Conservation (phyloP, 371 early-diverging fungal genomes). For the Mucor racemosus region DNA sequence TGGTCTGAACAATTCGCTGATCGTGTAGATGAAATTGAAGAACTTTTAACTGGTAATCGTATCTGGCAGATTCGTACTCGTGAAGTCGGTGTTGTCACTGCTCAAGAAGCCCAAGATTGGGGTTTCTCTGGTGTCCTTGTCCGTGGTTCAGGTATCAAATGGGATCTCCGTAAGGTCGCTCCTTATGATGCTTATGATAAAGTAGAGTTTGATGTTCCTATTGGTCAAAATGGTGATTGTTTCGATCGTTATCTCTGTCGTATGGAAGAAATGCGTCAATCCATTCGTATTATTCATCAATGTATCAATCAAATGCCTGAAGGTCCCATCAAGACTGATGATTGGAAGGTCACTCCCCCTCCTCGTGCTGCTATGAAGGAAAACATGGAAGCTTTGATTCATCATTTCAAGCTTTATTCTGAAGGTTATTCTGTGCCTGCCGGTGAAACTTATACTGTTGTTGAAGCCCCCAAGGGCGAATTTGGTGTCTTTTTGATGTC, state of each 20-base stretch:
- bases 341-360: constrained; percentile 94
- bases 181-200: constrained; percentile 97
- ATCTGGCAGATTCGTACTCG: constrained; percentile 94
- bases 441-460: constrained; percentile 95
- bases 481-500: constrained; percentile 92
- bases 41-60: constrained; percentile 90
- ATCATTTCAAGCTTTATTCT: constrained; percentile 97
- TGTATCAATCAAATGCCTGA: constrained; percentile 95
- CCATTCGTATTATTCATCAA: constrained; percentile 92
- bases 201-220: constrained; percentile 95
- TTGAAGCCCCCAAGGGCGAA: constrained; percentile 98
- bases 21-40: constrained; percentile 95
- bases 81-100: constrained; percentile 86
- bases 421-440: constrained; percentile 97
- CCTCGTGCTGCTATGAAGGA: constrained; percentile 96
- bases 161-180: constrained; percentile 93
- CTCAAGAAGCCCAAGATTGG: constrained; percentile 88
- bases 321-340: constrained; percentile 95
- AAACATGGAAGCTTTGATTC: constrained; percentile 97
- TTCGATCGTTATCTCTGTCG: constrained; percentile 96
- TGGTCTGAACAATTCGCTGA: constrained; percentile 91
- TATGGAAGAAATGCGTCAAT: constrained; percentile 98
- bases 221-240: constrained; percentile 95
- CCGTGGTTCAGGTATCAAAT: constrained; percentile 91
- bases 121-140: constrained; percentile 96